phyloP scores from a whole-genome alignment of 2,329 filamentous ascomycete species.

The Aspergillus persii region DNA sequence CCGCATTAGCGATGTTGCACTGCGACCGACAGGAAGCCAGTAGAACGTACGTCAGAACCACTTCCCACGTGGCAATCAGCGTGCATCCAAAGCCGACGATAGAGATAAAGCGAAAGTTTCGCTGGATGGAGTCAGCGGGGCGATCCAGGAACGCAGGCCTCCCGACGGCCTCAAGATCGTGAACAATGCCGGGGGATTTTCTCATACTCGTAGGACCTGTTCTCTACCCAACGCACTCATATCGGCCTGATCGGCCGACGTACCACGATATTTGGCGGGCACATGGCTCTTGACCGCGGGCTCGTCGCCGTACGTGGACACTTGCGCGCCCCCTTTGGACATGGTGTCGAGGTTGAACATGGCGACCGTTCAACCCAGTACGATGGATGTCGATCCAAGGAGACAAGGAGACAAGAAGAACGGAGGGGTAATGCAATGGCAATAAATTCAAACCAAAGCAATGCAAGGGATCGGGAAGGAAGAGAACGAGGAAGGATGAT shows the following conservation, averaged over 20 bases:
- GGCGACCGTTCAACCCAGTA: background rate
- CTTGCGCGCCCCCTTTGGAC: background rate
- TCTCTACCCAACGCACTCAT: conserved; percentile 40
- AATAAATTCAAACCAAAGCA: background rate
- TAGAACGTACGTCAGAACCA: conserved; percentile 37
- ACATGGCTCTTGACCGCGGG: conserved; percentile 25
- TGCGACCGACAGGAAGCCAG: background rate
- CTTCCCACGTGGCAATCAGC: conserved; percentile 45
- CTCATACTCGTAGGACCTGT: conserved; percentile 37
- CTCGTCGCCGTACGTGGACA: background rate
- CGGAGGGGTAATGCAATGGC: background rate
- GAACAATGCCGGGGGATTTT: background rate
- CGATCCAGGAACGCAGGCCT: background rate
- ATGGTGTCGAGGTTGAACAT: background rate
- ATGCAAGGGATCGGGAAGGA: background rate
- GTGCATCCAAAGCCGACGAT: conserved; percentile 47
- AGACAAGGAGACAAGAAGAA: background rate
- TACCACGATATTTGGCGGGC: conserved; percentile 38
- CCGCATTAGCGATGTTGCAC: background rate
- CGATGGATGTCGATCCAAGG: background rate
- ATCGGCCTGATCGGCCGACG: conserved; percentile 34
- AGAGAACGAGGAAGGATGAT: background rate
- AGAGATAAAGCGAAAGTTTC: conserved; percentile 46
- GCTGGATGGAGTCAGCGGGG: conserved; percentile 23
- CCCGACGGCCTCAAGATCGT: too few species aligned